Evolutionary conservation across 2,329 filamentous ascomycete genomes (phyloP).

Genomic region (Arthrobotrys conoides): DNA sequence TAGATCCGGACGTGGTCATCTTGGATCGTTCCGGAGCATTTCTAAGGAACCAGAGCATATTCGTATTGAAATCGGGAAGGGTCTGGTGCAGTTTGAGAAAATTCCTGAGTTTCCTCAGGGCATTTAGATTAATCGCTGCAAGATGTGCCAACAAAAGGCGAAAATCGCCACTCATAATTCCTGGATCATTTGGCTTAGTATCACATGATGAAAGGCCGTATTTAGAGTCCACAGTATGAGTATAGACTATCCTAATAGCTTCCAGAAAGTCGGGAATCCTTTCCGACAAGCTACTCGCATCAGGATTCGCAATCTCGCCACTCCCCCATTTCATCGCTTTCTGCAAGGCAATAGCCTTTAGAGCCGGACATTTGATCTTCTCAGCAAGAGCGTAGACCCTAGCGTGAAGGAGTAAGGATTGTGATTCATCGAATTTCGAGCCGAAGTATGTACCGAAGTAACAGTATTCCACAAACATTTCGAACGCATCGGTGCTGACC

Average conservation of each 20-base stretch:
- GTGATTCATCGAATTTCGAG: not conserved
- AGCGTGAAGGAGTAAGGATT: constrained; percentile 10
- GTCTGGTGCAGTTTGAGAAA: constrained; percentile 42
- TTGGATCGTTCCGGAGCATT: too few relatives aligned
- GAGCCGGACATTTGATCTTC: constrained; percentile 7
- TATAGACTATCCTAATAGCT: constrained; percentile 17
- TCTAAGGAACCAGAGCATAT: constrained; percentile 32
- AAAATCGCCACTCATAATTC: constrained; percentile 4
- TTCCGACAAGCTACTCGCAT: not conserved
- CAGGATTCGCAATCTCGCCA: not conserved
- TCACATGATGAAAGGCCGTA: not conserved
- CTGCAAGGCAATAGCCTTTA: constrained; percentile 17
- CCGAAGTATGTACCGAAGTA: constrained; percentile 27
- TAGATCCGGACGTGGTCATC: too few relatives aligned
- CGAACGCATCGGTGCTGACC: constrained; percentile 16
- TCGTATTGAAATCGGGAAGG: constrained; percentile 41
- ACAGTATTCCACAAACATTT: constrained; percentile 44
- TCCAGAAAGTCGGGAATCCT: constrained; percentile 7
- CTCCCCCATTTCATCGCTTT: constrained; percentile 25
- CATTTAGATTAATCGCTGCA: constrained; percentile 21
- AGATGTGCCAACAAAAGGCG: constrained; percentile 25
- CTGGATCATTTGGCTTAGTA: not conserved
- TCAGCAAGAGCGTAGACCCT: constrained; percentile 29
- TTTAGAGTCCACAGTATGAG: constrained; percentile 13
- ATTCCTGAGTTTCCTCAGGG: not conserved